Base-by-base conservation (phyloP, 768 basidiomycete species). In the Amanita exitialis region DNA sequence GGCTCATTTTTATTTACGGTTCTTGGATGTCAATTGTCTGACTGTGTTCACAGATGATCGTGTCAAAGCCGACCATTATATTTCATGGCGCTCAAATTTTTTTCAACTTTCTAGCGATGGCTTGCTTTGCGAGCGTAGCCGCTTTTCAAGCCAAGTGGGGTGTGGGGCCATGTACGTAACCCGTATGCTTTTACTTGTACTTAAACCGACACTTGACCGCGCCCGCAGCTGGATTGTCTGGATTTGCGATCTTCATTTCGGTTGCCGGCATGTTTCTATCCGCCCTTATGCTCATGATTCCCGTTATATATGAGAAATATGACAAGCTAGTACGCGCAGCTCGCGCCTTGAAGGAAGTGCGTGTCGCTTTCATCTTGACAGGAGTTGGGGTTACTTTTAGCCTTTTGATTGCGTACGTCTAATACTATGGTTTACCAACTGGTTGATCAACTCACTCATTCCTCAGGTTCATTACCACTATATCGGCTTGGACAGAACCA, bases 61-160 rank as follows among this genome's bases (percentile, higher is more conserved):
- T 91, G 42, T 83, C 87, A 20, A 90, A 90, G 70, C 83, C 86
- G 6, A 74, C 82, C 54, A 86, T 91, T 61, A 74, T 90, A 50
- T 82, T 83, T 62, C 81, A 87, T 63, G 64, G 78, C 27, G 81
- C 78, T 2, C 87, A 95, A 71, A 76, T 81, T 49, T 93, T 97
- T 74, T 92, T 95, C 80, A 84, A 86, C 64, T 96, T 97, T 62
- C 76, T 97, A 42, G 80, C 90, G 10, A 86, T 95, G 80, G 86
- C 84, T 43, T 94, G 90, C 62, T 92, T 90, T 58, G 94, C 88
- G 6, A 83, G 86, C 58, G 87, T 92, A 3, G 93, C 93, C 0
- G 70, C 74, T 18, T 97, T 95, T 65, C 93, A 97, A 59, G 82
- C 88, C 3, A 84, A 86, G 57, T 93, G 80, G 79, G 61, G 73